Evolutionary conservation across 1,139 yeast genomes (phyloP).

Genomic region (Lodderomyces orthopsilosis): DNA sequence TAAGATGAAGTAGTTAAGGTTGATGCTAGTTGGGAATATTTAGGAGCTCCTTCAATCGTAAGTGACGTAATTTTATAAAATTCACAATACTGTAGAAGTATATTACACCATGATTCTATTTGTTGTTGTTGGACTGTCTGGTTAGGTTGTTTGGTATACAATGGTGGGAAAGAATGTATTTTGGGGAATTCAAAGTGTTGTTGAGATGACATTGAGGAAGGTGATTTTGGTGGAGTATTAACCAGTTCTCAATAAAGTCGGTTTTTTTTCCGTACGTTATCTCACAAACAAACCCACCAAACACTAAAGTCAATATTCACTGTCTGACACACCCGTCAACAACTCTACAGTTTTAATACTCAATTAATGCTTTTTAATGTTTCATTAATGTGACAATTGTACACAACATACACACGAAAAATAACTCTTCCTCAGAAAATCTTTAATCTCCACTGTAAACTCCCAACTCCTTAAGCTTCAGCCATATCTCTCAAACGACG

Average conservation of each 20-base stretch:
- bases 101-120: constrained; percentile 45
- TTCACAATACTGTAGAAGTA: constrained; percentile 56
- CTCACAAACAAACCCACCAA: neutral
- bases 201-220: neutral
- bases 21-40: constrained; percentile 25
- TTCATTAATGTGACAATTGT: constrained; percentile 1
- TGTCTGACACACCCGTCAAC: neutral
- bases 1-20: constrained; percentile 14
- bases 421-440: neutral
- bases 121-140: constrained; percentile 76
- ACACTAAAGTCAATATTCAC: neutral
- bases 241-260: neutral
- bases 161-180: constrained; percentile 86
- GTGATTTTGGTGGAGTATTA: too few species aligned
- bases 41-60: constrained; percentile 28
- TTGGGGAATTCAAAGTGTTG: constrained; percentile 52
- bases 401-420: neutral
- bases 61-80: constrained; percentile 46
- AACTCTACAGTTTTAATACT: neutral
- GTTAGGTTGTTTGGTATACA: constrained; percentile 87
- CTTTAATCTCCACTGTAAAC: neutral
- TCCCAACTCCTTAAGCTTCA: constrained; percentile 70
- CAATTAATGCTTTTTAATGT: constrained; percentile 1
- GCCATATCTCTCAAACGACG: constrained; percentile 99
- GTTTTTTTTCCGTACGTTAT: neutral